phyloP scores from a whole-genome alignment of 2,329 filamentous ascomycete genomes.

The Venturia oleaginea region DNA sequence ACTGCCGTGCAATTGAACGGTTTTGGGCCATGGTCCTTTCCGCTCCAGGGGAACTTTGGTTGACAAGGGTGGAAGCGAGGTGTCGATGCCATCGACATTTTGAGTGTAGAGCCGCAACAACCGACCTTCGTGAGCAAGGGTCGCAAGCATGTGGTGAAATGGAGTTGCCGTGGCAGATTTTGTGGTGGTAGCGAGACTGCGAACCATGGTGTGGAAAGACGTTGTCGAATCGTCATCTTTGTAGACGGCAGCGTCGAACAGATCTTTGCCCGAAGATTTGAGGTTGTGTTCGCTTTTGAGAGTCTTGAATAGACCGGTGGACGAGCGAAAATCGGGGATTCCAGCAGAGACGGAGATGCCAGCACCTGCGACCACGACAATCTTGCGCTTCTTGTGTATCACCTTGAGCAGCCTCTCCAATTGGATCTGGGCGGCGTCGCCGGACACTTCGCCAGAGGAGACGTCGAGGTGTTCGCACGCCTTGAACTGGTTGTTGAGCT shows the following conservation, averaged over 20 bases:
- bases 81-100: constrained; percentile 94
- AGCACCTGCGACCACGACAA: constrained; percentile 91
- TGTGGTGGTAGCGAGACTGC: constrained; percentile 72
- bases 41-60: constrained; percentile 73
- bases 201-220: constrained; percentile 93
- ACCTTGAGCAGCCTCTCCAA: constrained; percentile 64
- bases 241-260: constrained; percentile 97
- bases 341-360: constrained; percentile 96
- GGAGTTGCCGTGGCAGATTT: constrained; percentile 69
- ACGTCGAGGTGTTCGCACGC: constrained; percentile 79
- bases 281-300: constrained; percentile 80
- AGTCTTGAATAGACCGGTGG: constrained; percentile 78
- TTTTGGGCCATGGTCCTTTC: constrained; percentile 87
- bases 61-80: constrained; percentile 65
- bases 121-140: constrained; percentile 76
- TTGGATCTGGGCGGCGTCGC: constrained; percentile 53
- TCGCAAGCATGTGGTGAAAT: constrained; percentile 91
- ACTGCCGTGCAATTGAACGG: constrained; percentile 87
- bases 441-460: constrained; percentile 41
- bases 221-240: constrained; percentile 81
- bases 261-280: constrained; percentile 85
- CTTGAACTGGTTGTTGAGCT: constrained; percentile 51
- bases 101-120: constrained; percentile 88
- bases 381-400: constrained; percentile 84
- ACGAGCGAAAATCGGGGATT: constrained; percentile 95